Evolutionary conservation across 2,329 filamentous ascomycete genomes (phyloP).

Genomic region (Nothophoma quercina): DNA sequence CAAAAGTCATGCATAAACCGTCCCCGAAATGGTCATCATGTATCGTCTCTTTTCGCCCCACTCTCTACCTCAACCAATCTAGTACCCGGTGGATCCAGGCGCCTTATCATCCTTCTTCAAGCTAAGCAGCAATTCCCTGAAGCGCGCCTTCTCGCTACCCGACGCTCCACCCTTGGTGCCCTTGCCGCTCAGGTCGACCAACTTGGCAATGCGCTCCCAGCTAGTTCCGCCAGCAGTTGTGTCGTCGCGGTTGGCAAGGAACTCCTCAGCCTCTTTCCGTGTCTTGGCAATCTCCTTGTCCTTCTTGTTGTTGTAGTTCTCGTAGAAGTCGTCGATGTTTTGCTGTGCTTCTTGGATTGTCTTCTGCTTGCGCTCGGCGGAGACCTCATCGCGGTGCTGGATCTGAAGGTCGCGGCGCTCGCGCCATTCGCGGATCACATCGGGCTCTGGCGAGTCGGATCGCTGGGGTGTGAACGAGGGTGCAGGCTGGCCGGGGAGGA

Average conservation of each 20-base stretch:
- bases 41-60: constrained; percentile 6
- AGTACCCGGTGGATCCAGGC: constrained; percentile 63
- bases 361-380: constrained; percentile 80
- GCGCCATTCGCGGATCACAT: constrained; percentile 89
- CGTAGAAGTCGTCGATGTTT: constrained; percentile 98
- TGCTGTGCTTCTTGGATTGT: constrained; percentile 89
- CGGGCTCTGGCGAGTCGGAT: constrained; percentile 82
- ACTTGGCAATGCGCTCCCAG: constrained; percentile 97
- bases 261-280: constrained; percentile 90
- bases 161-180: constrained; percentile 83
- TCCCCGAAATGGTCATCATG: constrained; percentile 18
- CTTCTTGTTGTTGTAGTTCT: constrained; percentile 98
- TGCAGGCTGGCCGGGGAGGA: constrained; percentile 53
- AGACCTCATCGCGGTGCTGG: constrained; percentile 83
- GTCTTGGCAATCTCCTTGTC: constrained; percentile 92
- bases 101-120: constrained; percentile 92
- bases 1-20: constrained; percentile 23
- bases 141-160: constrained; percentile 93
- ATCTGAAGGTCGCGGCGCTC: constrained; percentile 85
- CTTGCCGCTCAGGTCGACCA: constrained; percentile 97
- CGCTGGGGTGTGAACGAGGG: constrained; percentile 56
- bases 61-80: constrained; percentile 3
- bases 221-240: constrained; percentile 93
- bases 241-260: constrained; percentile 86
- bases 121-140: constrained; percentile 86